Percentiles rank a stretch among this genome's conserved stretches.
These are phyloP conservation scores for Cunninghamia lanceolata DNA, from an alignment of 75 land plant genomes.

Conservation along the genomic window DNA sequence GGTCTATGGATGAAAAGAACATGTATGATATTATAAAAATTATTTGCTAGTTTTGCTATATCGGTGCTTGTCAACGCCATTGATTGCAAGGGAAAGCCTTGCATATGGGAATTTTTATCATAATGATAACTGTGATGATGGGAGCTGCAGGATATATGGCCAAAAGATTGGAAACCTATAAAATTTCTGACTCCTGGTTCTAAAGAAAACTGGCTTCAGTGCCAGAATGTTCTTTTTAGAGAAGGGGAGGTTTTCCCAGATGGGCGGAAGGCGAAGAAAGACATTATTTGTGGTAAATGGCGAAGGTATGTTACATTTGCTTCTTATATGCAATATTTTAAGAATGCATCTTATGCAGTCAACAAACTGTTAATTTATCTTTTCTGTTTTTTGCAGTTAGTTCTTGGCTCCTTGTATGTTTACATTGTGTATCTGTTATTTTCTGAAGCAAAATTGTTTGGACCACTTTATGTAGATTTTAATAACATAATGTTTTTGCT, in stretches of 20 bases:
- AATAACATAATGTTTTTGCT: neutral
- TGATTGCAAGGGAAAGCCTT: neutral
- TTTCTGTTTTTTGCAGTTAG: neutral
- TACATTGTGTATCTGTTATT: neutral
- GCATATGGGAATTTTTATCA: neutral
- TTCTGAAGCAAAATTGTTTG: neutral
- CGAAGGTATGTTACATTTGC: slow-evolving; percentile 20
- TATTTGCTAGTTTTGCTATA: neutral
- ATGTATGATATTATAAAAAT: neutral
- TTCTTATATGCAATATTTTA: neutral
- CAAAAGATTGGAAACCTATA: neutral
- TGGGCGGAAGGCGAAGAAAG: slow-evolving; percentile 8
- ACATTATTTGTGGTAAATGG: slow-evolving; percentile 35
- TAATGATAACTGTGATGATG: neutral
- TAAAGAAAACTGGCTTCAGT: slow-evolving; percentile 16
- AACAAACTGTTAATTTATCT: neutral
- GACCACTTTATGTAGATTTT: neutral
- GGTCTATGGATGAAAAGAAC: slow-evolving; percentile 1
- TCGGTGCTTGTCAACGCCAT: neutral
- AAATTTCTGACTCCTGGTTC: neutral
- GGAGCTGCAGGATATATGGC: neutral
- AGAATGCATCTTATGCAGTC: neutral
- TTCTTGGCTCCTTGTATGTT: neutral
- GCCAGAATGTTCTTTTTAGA: slow-evolving; percentile 1
- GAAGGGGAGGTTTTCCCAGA: slow-evolving; percentile 14